Percentiles rank a stretch among this genome's conserved stretches.
phyloP scores from a whole-genome alignment of 805 yeast species.

The Tetrapisispora pingtungensis region DNA sequence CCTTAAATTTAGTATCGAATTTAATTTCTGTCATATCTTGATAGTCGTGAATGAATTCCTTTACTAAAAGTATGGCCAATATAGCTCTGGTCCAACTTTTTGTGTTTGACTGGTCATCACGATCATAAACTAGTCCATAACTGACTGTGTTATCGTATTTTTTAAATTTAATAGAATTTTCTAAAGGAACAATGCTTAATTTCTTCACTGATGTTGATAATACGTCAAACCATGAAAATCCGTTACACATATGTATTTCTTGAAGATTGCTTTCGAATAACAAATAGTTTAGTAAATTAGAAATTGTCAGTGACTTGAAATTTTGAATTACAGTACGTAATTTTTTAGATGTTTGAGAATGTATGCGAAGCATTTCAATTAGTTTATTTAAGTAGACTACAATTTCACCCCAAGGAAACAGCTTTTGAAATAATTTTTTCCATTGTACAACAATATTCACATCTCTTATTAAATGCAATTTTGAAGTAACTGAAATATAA shows the following conservation, averaged over 20 bases:
- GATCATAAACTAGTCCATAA: conserved; percentile 42
- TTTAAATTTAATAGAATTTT: conserved; percentile 6
- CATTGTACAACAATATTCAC: conserved; percentile 15
- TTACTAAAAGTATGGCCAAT: neutral
- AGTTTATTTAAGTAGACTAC: conserved; percentile 53
- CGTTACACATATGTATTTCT: conserved; percentile 81
- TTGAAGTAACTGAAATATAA: conserved; percentile 51
- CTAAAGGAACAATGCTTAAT: neutral
- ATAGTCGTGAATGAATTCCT: neutral
- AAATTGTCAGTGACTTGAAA: neutral
- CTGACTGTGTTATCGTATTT: conserved; percentile 48
- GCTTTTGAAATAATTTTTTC: conserved; percentile 33
- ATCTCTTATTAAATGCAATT: conserved; percentile 28
- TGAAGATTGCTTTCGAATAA: conserved; percentile 37
- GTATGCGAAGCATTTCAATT: conserved; percentile 1
- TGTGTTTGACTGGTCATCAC: conserved; percentile 21
- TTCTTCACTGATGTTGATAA: conserved; percentile 26
- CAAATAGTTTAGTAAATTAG: neutral
- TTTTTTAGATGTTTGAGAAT: neutral
- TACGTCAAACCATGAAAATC: conserved; percentile 66
- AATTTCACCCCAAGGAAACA: conserved; percentile 61
- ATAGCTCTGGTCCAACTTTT: conserved; percentile 17
- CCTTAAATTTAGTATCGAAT: neutral
- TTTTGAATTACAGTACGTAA: neutral
- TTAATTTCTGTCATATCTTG: neutral